These are phyloP conservation scores for Alloascoidea hylecoeti DNA, from an alignment of 805 yeast species.

Conservation along the genomic window DNA sequence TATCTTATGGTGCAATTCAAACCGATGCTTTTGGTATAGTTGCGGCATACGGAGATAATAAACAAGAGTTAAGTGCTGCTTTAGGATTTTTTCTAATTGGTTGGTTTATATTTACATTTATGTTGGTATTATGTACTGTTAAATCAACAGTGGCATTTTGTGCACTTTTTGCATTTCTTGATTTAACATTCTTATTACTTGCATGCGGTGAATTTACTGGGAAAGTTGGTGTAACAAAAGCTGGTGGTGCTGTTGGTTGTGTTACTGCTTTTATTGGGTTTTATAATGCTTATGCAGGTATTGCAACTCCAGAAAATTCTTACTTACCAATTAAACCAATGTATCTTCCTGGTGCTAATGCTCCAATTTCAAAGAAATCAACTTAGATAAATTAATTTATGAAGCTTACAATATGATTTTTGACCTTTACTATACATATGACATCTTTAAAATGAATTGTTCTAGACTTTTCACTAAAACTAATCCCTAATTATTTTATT, in stretches of 20 bases:
- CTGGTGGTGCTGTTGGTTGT: slow-evolving; percentile 52
- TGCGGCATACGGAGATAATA: slow-evolving; percentile 30
- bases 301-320: slow-evolving; percentile 42
- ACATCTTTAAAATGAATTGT: too few relatives aligned
- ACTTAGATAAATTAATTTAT: too few relatives aligned
- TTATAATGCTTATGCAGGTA: slow-evolving; percentile 51
- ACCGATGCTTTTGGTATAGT: slow-evolving; percentile 46
- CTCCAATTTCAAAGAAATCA: too few relatives aligned
- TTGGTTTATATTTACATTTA: slow-evolving; percentile 50
- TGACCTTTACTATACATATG: too few relatives aligned
- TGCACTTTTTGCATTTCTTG: slow-evolving; percentile 35
- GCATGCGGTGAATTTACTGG: slow-evolving; percentile 33
- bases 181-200: slow-evolving; percentile 39
- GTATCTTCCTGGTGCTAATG: slow-evolving; percentile 35
- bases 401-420: too few relatives aligned
- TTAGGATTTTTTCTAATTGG: slow-evolving; percentile 46
- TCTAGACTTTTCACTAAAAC: too few relatives aligned
- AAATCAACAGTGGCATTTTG: slow-evolving; percentile 56
- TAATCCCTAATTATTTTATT: too few relatives aligned
- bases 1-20: slow-evolving; percentile 45
- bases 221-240: slow-evolving; percentile 26
- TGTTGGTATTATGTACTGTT: slow-evolving; percentile 37
- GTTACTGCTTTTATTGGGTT: slow-evolving; percentile 42
- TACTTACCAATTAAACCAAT: slow-evolving; percentile 35
- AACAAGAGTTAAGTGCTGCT: slow-evolving; percentile 22